phyloP scores from a whole-genome alignment of 805 yeast genomes.

The Zygosaccharomyces rouxii region DNA sequence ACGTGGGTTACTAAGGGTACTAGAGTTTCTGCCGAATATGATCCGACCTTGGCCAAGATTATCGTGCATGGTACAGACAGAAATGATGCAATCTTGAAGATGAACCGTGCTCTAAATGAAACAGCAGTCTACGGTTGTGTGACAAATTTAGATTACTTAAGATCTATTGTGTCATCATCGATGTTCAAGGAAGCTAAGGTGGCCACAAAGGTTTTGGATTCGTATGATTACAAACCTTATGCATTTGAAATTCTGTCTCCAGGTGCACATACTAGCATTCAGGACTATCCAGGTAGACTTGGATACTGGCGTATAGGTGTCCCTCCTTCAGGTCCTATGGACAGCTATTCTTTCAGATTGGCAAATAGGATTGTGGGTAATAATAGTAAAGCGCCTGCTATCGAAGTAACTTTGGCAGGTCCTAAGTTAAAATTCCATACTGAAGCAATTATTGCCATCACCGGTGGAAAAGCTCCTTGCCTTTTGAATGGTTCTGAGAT shows the following conservation, averaged over 20 bases:
- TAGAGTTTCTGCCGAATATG: conserved; percentile 84
- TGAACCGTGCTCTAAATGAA: conserved; percentile 77
- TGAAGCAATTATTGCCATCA: conserved; percentile 68
- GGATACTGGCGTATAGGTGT: conserved; percentile 74
- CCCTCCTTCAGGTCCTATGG: conserved; percentile 99
- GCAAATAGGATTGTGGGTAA: conserved; percentile 93
- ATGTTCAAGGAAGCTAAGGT: conserved; percentile 83
- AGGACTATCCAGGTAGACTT: conserved; percentile 89
- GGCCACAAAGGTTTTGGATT: conserved; percentile 82
- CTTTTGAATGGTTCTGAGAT: conserved; percentile 56
- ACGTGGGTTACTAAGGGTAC: conserved; percentile 93
- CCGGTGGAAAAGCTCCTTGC: conserved; percentile 79
- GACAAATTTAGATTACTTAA: conserved; percentile 84
- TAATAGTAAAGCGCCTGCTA: conserved; percentile 73
- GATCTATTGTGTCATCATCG: conserved; percentile 74
- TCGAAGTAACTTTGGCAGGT: conserved; percentile 84
- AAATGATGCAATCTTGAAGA: conserved; percentile 71
- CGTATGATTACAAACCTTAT: conserved; percentile 70
- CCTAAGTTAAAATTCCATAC: conserved; percentile 83
- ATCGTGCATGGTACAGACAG: conserved; percentile 92
- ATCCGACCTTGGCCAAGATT: conserved; percentile 93
- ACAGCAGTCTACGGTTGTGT: conserved; percentile 85
- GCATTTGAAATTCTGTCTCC: conserved; percentile 84
- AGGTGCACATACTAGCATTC: conserved; percentile 95
- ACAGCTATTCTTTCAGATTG: conserved; percentile 78